Conservation (phyloP, 1,284 basidiomycete genomes). For the Peniophora sp. region DNA sequence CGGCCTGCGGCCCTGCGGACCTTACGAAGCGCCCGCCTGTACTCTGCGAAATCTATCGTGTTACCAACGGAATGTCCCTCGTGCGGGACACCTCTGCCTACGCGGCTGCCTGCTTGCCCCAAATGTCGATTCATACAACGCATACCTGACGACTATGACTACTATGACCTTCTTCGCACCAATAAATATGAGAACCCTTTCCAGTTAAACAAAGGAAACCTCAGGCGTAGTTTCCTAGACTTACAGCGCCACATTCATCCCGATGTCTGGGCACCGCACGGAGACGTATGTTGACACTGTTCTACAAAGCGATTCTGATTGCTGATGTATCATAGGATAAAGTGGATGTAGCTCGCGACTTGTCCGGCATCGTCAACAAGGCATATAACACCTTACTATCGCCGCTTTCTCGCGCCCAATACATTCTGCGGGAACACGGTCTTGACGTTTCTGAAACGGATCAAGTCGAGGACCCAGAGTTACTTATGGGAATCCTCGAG, state of each 20-base stretch:
- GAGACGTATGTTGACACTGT: conserved; percentile 32
- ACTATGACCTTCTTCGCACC: conserved; percentile 58
- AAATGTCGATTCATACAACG: conserved; percentile 56
- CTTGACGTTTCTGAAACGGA: conserved; percentile 66
- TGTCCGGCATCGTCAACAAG: conserved; percentile 69
- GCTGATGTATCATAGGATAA: conserved; percentile 36
- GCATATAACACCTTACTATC: conserved; percentile 64
- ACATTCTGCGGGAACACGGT: conserved; percentile 62
- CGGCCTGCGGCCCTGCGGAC: background rate
- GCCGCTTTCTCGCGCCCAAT: conserved; percentile 62
- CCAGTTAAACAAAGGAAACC: conserved; percentile 39
- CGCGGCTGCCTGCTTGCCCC: conserved; percentile 60
- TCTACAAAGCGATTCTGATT: background rate
- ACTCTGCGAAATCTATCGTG: conserved; percentile 1
- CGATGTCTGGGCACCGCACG: conserved; percentile 66
- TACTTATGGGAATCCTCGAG: conserved; percentile 79
- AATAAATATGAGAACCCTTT: conserved; percentile 58
- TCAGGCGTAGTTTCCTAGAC: conserved; percentile 57
- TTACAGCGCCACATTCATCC: conserved; percentile 77
- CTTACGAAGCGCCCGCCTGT: background rate
- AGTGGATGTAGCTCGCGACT: conserved; percentile 49
- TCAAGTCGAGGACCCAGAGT: conserved; percentile 60
- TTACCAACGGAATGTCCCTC: conserved; percentile 31
- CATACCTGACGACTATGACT: conserved; percentile 41
- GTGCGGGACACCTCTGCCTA: conserved; percentile 50